phyloP scores from a whole-genome alignment of 768 basidiomycete genomes.

The Lyophyllum atratum region DNA sequence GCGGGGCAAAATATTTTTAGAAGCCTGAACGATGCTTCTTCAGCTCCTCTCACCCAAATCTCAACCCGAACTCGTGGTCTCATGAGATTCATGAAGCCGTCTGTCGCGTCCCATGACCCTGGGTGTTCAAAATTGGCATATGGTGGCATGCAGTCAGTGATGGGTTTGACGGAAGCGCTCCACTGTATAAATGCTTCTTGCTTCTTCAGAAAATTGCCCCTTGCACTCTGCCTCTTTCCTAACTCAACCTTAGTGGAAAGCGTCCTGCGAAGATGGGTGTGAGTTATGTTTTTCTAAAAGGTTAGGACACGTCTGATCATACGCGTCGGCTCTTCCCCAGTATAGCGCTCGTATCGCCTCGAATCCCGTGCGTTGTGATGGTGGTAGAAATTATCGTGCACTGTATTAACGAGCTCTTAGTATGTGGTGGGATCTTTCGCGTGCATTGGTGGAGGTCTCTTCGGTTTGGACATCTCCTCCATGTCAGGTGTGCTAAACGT shows the following conservation, averaged over 20 bases:
- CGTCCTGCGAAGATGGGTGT: slow-evolving; percentile 18
- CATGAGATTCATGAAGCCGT: slow-evolving; percentile 7
- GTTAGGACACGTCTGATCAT: background rate
- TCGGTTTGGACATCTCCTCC: slow-evolving; percentile 81
- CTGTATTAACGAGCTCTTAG: slow-evolving; percentile 32
- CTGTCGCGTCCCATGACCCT: background rate
- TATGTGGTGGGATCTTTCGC: slow-evolving; percentile 81
- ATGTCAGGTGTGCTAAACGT: slow-evolving; percentile 77
- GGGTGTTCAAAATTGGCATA: background rate
- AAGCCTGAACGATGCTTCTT: background rate
- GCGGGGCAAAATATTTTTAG: background rate
- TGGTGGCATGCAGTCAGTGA: background rate
- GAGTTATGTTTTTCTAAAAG: background rate
- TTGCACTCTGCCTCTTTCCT: background rate
- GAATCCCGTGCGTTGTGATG: slow-evolving; percentile 46
- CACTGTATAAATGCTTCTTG: slow-evolving; percentile 7
- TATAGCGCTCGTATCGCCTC: slow-evolving; percentile 57
- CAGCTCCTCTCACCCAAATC: background rate
- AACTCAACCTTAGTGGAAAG: background rate
- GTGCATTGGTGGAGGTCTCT: slow-evolving; percentile 79
- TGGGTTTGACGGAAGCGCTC: background rate
- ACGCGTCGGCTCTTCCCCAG: slow-evolving; percentile 25
- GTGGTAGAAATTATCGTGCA: background rate
- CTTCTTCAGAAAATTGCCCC: background rate
- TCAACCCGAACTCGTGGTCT: background rate